Conservation (phyloP, 306 rosid genomes). For the Medicago ruthenica region DNA sequence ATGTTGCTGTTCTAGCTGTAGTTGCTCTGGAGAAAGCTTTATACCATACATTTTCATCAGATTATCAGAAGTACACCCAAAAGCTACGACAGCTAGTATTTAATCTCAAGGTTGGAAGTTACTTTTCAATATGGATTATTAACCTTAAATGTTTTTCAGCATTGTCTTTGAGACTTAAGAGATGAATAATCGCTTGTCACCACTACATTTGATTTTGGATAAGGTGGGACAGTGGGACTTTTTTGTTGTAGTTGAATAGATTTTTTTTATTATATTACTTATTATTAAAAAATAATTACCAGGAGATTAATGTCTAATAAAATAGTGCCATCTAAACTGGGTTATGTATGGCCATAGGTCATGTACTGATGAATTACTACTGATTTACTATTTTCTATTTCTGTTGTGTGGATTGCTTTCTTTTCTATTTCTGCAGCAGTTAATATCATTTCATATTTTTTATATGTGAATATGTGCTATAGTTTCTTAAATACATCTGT, state of each 20-base stretch:
- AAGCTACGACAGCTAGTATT: conserved; percentile 74
- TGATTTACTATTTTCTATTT: neutral
- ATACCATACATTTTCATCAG: conserved; percentile 66
- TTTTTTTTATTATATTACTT: neutral
- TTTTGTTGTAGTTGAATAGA: conserved; percentile 6
- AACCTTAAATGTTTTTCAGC: conserved; percentile 13
- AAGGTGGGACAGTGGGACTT: neutral
- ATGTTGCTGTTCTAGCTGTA: conserved; percentile 77
- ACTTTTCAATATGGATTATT: conserved; percentile 14
- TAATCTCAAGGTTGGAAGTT: conserved; percentile 79
- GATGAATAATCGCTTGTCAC: conserved; percentile 13
- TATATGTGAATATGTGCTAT: no score
- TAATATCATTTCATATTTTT: neutral
- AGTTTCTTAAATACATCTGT: neutral
- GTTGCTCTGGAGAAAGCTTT: conserved; percentile 85
- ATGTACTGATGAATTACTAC: neutral
- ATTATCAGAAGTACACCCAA: conserved; percentile 85
- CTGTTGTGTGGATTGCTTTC: conserved; percentile 13
- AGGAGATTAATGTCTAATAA: neutral
- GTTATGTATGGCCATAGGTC: neutral
- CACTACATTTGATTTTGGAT: conserved; percentile 22
- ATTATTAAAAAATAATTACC: neutral
- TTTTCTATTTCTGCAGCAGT: conserved; percentile 9
- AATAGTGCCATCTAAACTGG: conserved; percentile 21
- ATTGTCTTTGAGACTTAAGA: conserved; percentile 11